Evolutionary conservation across 805 yeast species (phyloP).

Genomic region (Yarrowia porcina): DNA sequence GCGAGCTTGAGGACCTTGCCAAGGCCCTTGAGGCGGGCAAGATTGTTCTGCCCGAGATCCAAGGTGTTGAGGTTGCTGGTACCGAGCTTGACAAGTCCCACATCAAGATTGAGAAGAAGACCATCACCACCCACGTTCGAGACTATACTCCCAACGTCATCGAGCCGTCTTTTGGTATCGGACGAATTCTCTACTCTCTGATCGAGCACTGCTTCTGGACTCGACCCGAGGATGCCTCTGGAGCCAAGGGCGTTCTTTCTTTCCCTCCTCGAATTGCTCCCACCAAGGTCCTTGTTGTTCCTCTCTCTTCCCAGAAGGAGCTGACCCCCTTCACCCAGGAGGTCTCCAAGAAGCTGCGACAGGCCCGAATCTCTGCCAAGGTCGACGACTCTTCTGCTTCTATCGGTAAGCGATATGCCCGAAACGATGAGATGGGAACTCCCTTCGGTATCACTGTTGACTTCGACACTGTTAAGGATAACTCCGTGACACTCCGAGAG

Average conservation of each 20-base stretch:
- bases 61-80: slow-evolving; percentile 47
- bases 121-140: slow-evolving; percentile 83
- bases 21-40: slow-evolving; percentile 63
- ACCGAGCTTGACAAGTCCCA: slow-evolving; percentile 67
- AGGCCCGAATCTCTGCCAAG: slow-evolving; percentile 85
- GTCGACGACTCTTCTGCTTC: slow-evolving; percentile 96
- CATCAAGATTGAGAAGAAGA: slow-evolving; percentile 71
- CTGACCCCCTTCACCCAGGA: slow-evolving; percentile 70
- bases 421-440: slow-evolving; percentile 98
- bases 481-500: slow-evolving; percentile 90
- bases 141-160: slow-evolving; percentile 96
- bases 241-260: slow-evolving; percentile 74
- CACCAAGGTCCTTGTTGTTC: slow-evolving; percentile 92
- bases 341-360: slow-evolving; percentile 68
- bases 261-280: slow-evolving; percentile 97
- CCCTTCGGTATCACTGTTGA: slow-evolving; percentile 98
- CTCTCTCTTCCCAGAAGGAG: slow-evolving; percentile 80
- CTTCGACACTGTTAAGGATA: slow-evolving; percentile 85
- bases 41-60: slow-evolving; percentile 63
- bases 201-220: slow-evolving; percentile 96
- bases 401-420: slow-evolving; percentile 95
- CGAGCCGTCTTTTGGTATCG: slow-evolving; percentile 99
- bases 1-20: slow-evolving; percentile 74
- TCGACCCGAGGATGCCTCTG: slow-evolving; percentile 79
- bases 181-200: slow-evolving; percentile 88